phyloP scores from a whole-genome alignment of 2,329 filamentous ascomycete genomes.

The Alternaria sp. region DNA sequence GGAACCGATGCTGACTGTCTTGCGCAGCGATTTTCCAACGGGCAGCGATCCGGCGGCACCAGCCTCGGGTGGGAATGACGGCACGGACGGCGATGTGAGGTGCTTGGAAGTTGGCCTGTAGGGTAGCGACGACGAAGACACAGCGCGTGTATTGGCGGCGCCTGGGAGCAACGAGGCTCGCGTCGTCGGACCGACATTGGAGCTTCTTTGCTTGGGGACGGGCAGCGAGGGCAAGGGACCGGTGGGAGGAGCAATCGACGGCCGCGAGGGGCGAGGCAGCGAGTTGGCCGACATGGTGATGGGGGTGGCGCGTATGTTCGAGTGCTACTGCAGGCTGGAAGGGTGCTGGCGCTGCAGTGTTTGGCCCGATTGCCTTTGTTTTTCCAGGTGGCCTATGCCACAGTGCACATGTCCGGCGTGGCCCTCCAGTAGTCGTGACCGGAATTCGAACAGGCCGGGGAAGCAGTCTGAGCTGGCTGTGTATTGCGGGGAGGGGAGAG shows the following conservation, averaged over 20 bases:
- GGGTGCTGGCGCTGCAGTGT: conserved; percentile 18
- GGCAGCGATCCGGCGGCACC: conserved; percentile 47
- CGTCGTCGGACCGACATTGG: conserved; percentile 42
- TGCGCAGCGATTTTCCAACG: conserved; percentile 74
- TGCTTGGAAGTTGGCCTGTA: conserved; percentile 38
- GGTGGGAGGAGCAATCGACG: conserved; percentile 71
- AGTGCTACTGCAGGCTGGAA: conserved; percentile 12
- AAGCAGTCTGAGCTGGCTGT: not conserved
- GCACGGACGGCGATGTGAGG: conserved; percentile 54
- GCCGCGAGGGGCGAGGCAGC: conserved; percentile 70
- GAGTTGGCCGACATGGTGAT: conserved; percentile 62
- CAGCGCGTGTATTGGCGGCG: conserved; percentile 35
- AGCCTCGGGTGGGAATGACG: conserved; percentile 55
- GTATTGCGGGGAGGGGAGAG: conserved; percentile 4
- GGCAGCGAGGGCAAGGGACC: conserved; percentile 78
- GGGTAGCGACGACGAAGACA: conserved; percentile 46
- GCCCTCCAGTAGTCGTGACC: conserved; percentile 12
- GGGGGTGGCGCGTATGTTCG: conserved; percentile 14
- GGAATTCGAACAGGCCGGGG: conserved; percentile 4
- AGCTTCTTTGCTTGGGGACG: conserved; percentile 73
- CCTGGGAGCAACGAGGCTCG: conserved; percentile 43
- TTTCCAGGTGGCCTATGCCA: conserved; percentile 27
- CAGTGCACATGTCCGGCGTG: conserved; percentile 39
- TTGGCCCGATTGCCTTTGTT: conserved; percentile 20
- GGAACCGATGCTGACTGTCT: conserved; percentile 90